phyloP scores from a whole-genome alignment of 495 filamentous ascomycete genomes.

The Xylaria bambusicola region DNA sequence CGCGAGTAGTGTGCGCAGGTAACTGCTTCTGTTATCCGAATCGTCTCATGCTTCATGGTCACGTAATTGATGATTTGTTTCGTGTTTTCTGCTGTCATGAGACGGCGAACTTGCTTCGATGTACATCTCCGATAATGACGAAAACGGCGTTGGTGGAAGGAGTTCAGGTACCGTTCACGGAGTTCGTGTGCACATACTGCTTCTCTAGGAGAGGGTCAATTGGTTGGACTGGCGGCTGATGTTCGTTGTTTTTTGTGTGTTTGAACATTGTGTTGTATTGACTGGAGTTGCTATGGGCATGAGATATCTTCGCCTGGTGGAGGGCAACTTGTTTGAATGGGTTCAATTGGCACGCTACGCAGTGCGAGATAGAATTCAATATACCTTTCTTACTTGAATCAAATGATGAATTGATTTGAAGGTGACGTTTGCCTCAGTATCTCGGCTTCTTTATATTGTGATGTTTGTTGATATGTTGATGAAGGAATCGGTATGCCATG shows the following conservation, averaged over 20 bases:
- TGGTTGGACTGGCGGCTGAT: not conserved
- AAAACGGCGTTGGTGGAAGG: slow-evolving; percentile 10
- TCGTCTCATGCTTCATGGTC: no score
- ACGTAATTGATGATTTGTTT: no score
- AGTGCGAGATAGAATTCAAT: not conserved
- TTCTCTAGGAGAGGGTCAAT: not conserved
- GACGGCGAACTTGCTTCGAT: no score
- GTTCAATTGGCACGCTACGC: not conserved
- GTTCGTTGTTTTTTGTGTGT: slow-evolving; percentile 3
- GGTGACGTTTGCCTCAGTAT: no score
- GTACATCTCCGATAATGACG: not conserved
- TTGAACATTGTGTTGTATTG: not conserved
- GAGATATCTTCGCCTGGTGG: not conserved
- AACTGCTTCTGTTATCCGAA: slow-evolving; percentile 5
- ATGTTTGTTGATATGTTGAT: no score
- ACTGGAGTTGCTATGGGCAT: not conserved
- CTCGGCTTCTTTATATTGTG: no score
- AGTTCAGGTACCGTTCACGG: slow-evolving; percentile 4
- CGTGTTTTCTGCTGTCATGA: not conserved
- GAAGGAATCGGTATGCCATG: no score
- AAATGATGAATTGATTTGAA: not conserved
- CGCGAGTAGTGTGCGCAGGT: slow-evolving; percentile 37
- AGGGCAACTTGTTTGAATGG: not conserved
- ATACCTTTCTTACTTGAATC: not conserved
- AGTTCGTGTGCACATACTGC: slow-evolving; percentile 1